A percentile compares a stretch with the other conserved stretches of the same genome.
Conservation (phyloP, 768 basidiomycete species). For the Podaxis sp. region DNA sequence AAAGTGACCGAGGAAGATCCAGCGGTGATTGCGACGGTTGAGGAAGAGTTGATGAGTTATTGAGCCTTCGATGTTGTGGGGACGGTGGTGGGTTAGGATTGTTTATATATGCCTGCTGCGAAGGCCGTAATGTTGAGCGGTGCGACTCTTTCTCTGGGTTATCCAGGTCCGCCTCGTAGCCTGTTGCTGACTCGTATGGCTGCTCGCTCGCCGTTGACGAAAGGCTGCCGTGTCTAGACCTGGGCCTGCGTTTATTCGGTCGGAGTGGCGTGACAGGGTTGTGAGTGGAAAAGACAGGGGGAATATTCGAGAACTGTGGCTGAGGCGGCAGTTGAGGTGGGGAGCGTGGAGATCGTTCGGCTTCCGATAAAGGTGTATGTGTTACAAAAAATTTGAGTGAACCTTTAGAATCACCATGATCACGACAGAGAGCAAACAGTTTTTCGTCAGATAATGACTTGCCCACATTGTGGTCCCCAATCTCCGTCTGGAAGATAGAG, state of each 20-base stretch:
- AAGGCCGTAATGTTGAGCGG: conserved; percentile 37
- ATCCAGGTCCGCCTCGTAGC: conserved; percentile 74
- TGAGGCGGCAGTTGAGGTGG: conserved; percentile 23
- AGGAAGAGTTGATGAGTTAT: conserved; percentile 16
- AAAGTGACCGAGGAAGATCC: conserved; percentile 5
- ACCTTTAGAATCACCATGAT: conserved; percentile 72
- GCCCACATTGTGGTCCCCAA: conserved; percentile 72
- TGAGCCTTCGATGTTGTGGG: conserved; percentile 32
- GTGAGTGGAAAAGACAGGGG: conserved; percentile 33
- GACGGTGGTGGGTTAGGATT: conserved; percentile 31
- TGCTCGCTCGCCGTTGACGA: conserved; percentile 64
- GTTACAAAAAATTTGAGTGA: conserved; percentile 83
- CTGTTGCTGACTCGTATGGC: conserved; percentile 44
- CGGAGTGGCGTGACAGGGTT: conserved; percentile 39
- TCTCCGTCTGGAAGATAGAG: conserved; percentile 84
- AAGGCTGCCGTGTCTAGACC: conserved; percentile 63
- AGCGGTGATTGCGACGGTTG: conserved; percentile 8
- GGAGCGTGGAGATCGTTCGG: conserved; percentile 39
- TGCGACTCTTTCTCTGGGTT: conserved; percentile 47
- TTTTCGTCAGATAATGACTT: conserved; percentile 68
- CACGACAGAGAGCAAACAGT: conserved; percentile 67
- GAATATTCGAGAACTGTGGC: conserved; percentile 23
- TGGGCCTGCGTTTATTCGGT: conserved; percentile 42
- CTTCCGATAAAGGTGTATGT: conserved; percentile 56
- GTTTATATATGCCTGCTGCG: conserved; percentile 20